phyloP scores from a whole-genome alignment of 495 filamentous ascomycete genomes.

The Podospora fimiseda region DNA sequence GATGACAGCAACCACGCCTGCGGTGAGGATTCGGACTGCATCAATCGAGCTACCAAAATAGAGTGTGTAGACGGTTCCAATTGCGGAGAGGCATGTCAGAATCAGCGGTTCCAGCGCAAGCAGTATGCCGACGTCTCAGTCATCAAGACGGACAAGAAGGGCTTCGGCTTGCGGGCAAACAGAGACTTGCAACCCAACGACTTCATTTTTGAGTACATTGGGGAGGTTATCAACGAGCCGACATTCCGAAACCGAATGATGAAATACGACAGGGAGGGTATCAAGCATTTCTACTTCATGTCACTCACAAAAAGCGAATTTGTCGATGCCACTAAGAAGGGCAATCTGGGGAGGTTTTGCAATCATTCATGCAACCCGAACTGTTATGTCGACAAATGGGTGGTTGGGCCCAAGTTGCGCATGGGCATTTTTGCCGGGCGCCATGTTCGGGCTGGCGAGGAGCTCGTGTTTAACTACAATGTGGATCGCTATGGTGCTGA shows the following conservation, averaged over 20 bases:
- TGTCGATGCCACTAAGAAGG: constrained; percentile 94
- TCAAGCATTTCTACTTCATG: constrained; percentile 99
- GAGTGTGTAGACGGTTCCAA: constrained; percentile 83
- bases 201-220: constrained; percentile 97
- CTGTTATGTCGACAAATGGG: constrained; percentile 99
- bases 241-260: constrained; percentile 82
- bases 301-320: constrained; percentile 95
- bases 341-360: constrained; percentile 93
- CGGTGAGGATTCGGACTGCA: constrained; percentile 95
- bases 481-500: constrained; percentile 97
- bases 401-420: constrained; percentile 94
- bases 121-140: constrained; percentile 89
- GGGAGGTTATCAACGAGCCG: constrained; percentile 91
- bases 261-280: constrained; percentile 89
- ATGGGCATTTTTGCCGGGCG: constrained; percentile 98
- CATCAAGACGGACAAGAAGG: constrained; percentile 96
- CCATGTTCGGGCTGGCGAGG: constrained; percentile 79
- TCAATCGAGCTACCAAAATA: constrained; percentile 97
- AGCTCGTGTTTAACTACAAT: constrained; percentile 99
- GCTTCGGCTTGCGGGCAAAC: constrained; percentile 83
- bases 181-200: constrained; percentile 67
- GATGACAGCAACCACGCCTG: constrained; percentile 73
- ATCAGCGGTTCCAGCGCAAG: constrained; percentile 88
- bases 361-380: constrained; percentile 99
- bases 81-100: constrained; percentile 83